Conservation (phyloP, 2,329 filamentous ascomycete genomes). For the Pochonia chlamydosporia region DNA sequence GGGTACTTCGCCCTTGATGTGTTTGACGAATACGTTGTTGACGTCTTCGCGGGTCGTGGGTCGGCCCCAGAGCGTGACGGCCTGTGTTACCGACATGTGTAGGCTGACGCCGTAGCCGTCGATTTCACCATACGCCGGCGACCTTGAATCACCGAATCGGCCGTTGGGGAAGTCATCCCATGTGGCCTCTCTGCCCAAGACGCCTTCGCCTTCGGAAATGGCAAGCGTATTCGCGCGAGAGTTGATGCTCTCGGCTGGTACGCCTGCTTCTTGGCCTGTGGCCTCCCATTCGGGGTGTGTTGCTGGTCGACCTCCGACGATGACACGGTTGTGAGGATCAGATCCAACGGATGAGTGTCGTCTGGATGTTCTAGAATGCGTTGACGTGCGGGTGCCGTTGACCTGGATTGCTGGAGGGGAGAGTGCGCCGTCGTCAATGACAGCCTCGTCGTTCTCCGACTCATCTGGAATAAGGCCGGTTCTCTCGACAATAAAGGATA, state of each 20-base stretch:
- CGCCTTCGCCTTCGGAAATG: conserved; percentile 89
- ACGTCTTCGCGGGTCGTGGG: conserved; percentile 68
- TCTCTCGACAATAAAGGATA: conserved; percentile 85
- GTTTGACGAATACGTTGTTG: conserved; percentile 70
- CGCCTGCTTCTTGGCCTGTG: conserved; percentile 67
- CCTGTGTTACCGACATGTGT: conserved; percentile 81
- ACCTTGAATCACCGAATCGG: conserved; percentile 87
- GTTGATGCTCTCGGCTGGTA: conserved; percentile 69
- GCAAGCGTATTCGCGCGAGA: conserved; percentile 79
- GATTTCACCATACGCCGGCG: conserved; percentile 91
- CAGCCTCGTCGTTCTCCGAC: conserved; percentile 45
- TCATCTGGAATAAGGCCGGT: conserved; percentile 72
- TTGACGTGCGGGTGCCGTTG: conserved; percentile 40
- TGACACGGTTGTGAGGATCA: conserved; percentile 80
- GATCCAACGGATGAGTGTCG: conserved; percentile 76
- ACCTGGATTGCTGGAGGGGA: conserved; percentile 30
- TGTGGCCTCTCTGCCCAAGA: conserved; percentile 85
- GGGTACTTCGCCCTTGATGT: conserved; percentile 71
- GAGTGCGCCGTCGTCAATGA: conserved; percentile 37
- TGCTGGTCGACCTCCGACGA: conserved; percentile 61
- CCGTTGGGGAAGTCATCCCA: conserved; percentile 99
- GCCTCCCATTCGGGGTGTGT: conserved; percentile 64
- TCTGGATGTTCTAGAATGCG: conserved; percentile 39
- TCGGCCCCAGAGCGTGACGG: conserved; percentile 78
- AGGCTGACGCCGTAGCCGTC: conserved; percentile 97